A percentile compares a stretch with the other conserved stretches of the same genome.
Conservation (phyloP, 805 yeast genomes). For the Priceomyces fermenticarens region DNA sequence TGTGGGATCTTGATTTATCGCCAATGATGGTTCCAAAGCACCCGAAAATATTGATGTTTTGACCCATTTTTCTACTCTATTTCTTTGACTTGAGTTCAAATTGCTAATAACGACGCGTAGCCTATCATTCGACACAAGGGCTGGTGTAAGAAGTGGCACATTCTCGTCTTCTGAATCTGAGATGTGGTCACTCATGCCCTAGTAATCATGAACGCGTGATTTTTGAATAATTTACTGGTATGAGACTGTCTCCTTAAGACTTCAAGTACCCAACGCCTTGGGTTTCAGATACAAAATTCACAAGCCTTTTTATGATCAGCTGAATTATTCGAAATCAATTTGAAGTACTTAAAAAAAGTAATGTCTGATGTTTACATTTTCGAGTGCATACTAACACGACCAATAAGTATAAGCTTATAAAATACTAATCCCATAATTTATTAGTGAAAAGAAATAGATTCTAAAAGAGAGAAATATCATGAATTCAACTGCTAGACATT, state of each 20-base stretch:
- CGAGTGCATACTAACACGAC: no score
- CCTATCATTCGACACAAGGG: conserved; percentile 10
- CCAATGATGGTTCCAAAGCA: background rate
- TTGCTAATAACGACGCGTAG: conserved; percentile 4
- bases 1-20: background rate
- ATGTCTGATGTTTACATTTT: no score
- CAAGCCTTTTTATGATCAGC: no score
- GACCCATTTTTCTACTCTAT: conserved; percentile 4
- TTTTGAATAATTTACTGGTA: background rate
- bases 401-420: no score
- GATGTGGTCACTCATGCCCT: conserved; percentile 12
- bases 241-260: background rate
- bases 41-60: conserved; percentile 5
- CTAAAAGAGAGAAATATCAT: no score
- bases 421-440: no score
- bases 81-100: conserved; percentile 3
- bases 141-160: conserved; percentile 8
- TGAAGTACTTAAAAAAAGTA: no score
- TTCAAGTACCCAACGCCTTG: no score
- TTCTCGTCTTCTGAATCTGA: conserved; percentile 31
- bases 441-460: no score
- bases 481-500: no score
- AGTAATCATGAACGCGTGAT: conserved; percentile 4
- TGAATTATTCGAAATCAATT: no score
- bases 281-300: no score